Percentiles rank a stretch among this genome's conserved stretches.
Evolutionary conservation across 495 filamentous ascomycete genomes (phyloP).

Genomic region (Penicillium arizonense): DNA sequence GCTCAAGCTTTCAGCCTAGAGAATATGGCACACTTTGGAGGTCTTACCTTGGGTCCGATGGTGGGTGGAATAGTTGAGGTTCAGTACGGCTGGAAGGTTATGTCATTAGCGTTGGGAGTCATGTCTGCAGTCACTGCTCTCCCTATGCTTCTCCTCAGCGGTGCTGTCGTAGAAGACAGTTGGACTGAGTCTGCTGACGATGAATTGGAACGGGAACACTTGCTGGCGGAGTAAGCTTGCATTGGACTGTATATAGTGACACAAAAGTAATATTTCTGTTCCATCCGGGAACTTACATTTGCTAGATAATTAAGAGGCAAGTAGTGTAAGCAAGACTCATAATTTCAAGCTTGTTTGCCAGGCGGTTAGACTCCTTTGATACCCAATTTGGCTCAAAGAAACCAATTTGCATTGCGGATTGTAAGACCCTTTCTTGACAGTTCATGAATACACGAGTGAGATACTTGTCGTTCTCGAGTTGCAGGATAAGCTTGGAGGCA

Average conservation of each 20-base stretch:
- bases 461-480: too few species aligned
- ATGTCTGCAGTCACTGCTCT: conserved; percentile 19
- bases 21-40: conserved; percentile 37
- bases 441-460: too few species aligned
- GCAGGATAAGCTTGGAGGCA: too few species aligned
- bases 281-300: background rate
- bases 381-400: too few species aligned
- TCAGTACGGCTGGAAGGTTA: conserved; percentile 14
- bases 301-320: too few species aligned
- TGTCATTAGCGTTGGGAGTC: conserved; percentile 20
- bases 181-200: conserved; percentile 8
- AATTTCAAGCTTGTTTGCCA: too few species aligned
- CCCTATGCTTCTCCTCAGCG: conserved; percentile 20
- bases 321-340: too few species aligned
- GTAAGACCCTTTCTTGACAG: too few species aligned
- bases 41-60: conserved; percentile 16
- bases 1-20: conserved; percentile 57
- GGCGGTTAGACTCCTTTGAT: too few species aligned
- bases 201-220: conserved; percentile 8
- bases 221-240: conserved; percentile 4
- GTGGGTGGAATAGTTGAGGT: conserved; percentile 15
- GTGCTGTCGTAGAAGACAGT: background rate
- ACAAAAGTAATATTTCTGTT: background rate
- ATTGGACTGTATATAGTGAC: background rate
- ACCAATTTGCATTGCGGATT: too few species aligned